Evolutionary conservation across 495 filamentous ascomycete genomes (phyloP).

Genomic region (Penicillium daleae): DNA sequence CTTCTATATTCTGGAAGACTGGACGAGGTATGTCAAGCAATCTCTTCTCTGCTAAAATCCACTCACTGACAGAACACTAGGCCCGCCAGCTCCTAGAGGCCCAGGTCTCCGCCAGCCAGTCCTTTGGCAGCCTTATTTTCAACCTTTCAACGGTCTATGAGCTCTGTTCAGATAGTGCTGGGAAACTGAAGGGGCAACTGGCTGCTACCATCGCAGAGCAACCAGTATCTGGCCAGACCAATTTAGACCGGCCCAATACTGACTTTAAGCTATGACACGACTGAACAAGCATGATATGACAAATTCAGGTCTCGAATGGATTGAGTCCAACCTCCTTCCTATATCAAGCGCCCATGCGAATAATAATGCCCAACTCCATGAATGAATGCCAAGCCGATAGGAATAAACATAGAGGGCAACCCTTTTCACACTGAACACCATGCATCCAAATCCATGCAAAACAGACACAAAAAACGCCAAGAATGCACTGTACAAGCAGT

Average conservation of each 20-base stretch:
- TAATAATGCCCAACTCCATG: slow-evolving; percentile 3
- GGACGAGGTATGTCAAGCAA: slow-evolving; percentile 60
- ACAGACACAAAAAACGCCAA: slow-evolving; percentile 12
- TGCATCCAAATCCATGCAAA: slow-evolving; percentile 21
- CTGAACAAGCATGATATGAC: slow-evolving; percentile 11
- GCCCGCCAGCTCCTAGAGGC: slow-evolving; percentile 64
- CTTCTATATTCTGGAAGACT: slow-evolving; percentile 78
- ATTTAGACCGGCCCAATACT: slow-evolving; percentile 69
- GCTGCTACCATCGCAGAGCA: slow-evolving; percentile 68
- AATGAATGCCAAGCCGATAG: slow-evolving; percentile 20
- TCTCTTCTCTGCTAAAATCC: neutral
- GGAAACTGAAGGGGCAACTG: slow-evolving; percentile 66
- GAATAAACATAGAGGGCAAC: slow-evolving; percentile 13
- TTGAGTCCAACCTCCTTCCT: slow-evolving; percentile 7
- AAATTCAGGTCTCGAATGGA: slow-evolving; percentile 20
- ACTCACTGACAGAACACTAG: slow-evolving; percentile 30
- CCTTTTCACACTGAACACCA: slow-evolving; percentile 16
- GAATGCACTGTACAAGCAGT: slow-evolving; percentile 15
- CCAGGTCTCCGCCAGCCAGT: slow-evolving; percentile 60
- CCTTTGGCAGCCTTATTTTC: slow-evolving; percentile 78
- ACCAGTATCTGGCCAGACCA: slow-evolving; percentile 45
- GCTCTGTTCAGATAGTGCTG: slow-evolving; percentile 78
- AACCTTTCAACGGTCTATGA: slow-evolving; percentile 93
- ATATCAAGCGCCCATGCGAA: slow-evolving; percentile 21
- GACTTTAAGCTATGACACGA: slow-evolving; percentile 76